phyloP scores from a whole-genome alignment of 805 yeast species.

The Pichia phayaonensis region DNA sequence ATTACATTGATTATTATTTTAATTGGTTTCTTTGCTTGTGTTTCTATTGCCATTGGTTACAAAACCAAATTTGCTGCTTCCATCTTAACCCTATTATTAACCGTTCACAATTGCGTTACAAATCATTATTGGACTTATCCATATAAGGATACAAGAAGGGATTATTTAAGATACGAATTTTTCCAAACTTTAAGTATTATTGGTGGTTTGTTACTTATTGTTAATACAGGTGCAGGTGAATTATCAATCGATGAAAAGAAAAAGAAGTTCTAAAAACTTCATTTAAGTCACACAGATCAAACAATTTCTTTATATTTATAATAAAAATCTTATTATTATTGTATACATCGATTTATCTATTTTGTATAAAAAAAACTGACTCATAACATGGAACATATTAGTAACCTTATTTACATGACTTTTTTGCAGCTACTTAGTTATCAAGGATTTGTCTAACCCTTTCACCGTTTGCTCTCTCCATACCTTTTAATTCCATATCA shows the following conservation, averaged over 20 bases:
- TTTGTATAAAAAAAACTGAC: too few relatives aligned
- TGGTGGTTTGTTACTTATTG: slow-evolving; percentile 87
- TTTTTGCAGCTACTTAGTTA: not conserved
- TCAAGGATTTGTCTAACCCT: slow-evolving; percentile 33
- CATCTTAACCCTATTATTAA: slow-evolving; percentile 56
- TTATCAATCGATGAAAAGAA: slow-evolving; percentile 92
- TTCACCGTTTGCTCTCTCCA: slow-evolving; percentile 57
- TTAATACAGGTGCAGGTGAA: slow-evolving; percentile 95
- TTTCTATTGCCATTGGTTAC: slow-evolving; percentile 82
- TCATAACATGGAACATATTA: not conserved
- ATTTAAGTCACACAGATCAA: too few relatives aligned
- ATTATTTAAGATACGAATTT: slow-evolving; percentile 83
- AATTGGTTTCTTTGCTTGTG: slow-evolving; percentile 61
- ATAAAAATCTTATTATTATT: too few relatives aligned
- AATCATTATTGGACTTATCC: slow-evolving; percentile 88
- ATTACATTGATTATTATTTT: slow-evolving; percentile 57
- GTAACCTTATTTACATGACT: not conserved
- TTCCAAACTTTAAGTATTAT: slow-evolving; percentile 92
- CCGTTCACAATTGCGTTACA: slow-evolving; percentile 66
- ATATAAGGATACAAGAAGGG: slow-evolving; percentile 68
- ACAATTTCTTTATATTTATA: too few relatives aligned
- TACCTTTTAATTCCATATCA: slow-evolving; percentile 68
- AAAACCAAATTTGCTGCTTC: slow-evolving; percentile 86
- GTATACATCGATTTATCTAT: too few relatives aligned
- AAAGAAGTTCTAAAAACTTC: slow-evolving; percentile 34